These are phyloP conservation scores for Neofusicoccum sp. DNA, from an alignment of 2,329 filamentous ascomycete species.

Conservation along the genomic window DNA sequence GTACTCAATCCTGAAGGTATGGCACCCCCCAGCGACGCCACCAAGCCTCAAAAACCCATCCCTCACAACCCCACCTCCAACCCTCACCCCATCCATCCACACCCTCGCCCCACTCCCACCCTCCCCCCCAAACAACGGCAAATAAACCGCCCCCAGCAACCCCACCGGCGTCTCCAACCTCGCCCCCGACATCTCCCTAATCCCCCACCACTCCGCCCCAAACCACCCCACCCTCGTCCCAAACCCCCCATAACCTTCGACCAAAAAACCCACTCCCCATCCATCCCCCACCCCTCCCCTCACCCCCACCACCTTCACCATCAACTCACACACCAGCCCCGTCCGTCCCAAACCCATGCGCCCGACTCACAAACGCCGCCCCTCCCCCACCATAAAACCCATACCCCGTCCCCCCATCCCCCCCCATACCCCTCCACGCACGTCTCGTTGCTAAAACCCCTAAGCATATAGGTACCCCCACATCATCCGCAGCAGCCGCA, in stretches of 20 bases:
- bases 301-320: background rate
- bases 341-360: background rate
- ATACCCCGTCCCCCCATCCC: background rate
- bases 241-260: background rate
- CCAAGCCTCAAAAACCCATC: background rate
- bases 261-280: background rate
- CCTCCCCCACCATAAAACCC: background rate
- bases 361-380: background rate
- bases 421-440: background rate
- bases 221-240: background rate
- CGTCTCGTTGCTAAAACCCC: background rate
- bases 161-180: background rate
- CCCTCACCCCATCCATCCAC: background rate
- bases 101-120: background rate
- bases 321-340: background rate
- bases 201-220: background rate
- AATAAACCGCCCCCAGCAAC: background rate
- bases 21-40: background rate
- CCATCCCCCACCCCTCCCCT: background rate
- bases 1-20: too few species aligned
- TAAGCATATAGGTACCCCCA: background rate
- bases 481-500: background rate
- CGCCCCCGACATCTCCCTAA: background rate
- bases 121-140: background rate
- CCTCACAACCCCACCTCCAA: background rate